phyloP scores from a whole-genome alignment of 805 yeast genomes.

The Teunomyces lycoperdinae region DNA sequence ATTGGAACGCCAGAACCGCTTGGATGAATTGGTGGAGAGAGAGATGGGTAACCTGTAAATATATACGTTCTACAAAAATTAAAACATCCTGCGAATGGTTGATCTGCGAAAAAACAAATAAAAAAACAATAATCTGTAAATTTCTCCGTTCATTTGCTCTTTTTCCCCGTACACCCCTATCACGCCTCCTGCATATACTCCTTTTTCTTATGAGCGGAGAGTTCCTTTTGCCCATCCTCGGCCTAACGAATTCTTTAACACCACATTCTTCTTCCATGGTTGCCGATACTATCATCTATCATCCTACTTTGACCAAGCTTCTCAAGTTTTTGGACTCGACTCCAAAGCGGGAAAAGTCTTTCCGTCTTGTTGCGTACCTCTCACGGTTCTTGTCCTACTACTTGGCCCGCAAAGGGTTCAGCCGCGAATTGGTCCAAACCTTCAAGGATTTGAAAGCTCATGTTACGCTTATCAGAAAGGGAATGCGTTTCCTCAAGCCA shows the following conservation, averaged over 20 bases:
- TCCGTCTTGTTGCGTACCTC: slow-evolving; percentile 77
- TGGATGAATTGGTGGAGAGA: slow-evolving; percentile 2
- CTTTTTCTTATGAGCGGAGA: background rate
- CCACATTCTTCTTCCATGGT: slow-evolving; percentile 40
- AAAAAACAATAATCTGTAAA: background rate
- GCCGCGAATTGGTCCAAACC: slow-evolving; percentile 44
- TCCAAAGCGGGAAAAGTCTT: slow-evolving; percentile 75
- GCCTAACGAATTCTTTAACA: background rate
- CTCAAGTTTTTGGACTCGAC: slow-evolving; percentile 63
- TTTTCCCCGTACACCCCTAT: slow-evolving; percentile 1
- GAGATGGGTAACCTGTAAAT: background rate
- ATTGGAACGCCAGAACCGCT: slow-evolving; percentile 4
- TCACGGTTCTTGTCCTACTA: slow-evolving; percentile 69
- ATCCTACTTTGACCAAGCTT: slow-evolving; percentile 64
- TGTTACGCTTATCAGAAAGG: slow-evolving; percentile 73
- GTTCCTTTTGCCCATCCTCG: slow-evolving; percentile 2
- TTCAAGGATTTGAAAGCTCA: slow-evolving; percentile 59
- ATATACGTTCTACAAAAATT: background rate
- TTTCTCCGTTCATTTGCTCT: background rate
- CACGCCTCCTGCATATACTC: background rate
- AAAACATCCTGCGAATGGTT: background rate
- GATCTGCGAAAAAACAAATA: no score
- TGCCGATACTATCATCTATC: slow-evolving; percentile 65
- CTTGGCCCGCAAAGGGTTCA: slow-evolving; percentile 53
- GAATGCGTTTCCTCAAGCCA: slow-evolving; percentile 81